These are phyloP conservation scores for Cryomyces antarcticus DNA, from an alignment of 495 filamentous ascomycete species.

Conservation along the genomic window DNA sequence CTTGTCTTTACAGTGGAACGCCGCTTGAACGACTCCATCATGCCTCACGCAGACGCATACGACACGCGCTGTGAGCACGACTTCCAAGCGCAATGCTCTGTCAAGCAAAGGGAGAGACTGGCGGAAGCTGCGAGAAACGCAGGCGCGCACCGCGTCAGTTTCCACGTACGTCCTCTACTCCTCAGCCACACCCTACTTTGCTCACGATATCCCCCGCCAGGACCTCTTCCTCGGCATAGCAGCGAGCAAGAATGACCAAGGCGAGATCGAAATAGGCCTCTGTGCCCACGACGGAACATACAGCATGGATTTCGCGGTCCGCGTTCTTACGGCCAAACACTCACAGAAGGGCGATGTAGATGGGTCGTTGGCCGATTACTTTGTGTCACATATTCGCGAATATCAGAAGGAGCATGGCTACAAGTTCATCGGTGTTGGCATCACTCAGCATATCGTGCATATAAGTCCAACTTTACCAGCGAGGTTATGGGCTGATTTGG, in stretches of 20 bases:
- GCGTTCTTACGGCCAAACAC: constrained; percentile 17
- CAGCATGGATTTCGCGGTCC: constrained; percentile 52
- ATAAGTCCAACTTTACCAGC: constrained; percentile 42
- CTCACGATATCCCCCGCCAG: not conserved
- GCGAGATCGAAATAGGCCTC: constrained; percentile 19
- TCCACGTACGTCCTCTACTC: not conserved
- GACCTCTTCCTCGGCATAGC: constrained; percentile 15
- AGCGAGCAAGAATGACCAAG: constrained; percentile 2
- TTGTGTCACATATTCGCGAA: constrained; percentile 9
- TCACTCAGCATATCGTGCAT: constrained; percentile 28
- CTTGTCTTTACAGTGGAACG: no score
- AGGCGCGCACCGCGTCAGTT: not conserved
- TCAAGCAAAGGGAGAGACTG: not conserved
- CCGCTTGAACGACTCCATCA: no score
- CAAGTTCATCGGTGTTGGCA: constrained; percentile 26
- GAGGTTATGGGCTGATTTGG: constrained; percentile 60
- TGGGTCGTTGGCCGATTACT: constrained; percentile 8
- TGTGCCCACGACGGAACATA: constrained; percentile 65
- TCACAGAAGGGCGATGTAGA: not conserved
- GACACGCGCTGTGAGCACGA: not conserved
- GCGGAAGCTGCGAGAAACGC: not conserved
- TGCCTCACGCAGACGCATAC: no score
- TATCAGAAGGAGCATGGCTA: constrained; percentile 14
- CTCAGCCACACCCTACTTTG: not conserved
- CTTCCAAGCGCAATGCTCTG: not conserved